Evolutionary conservation across 75 land plant genomes (phyloP).

Genomic region (Pinus tabuliformis): DNA sequence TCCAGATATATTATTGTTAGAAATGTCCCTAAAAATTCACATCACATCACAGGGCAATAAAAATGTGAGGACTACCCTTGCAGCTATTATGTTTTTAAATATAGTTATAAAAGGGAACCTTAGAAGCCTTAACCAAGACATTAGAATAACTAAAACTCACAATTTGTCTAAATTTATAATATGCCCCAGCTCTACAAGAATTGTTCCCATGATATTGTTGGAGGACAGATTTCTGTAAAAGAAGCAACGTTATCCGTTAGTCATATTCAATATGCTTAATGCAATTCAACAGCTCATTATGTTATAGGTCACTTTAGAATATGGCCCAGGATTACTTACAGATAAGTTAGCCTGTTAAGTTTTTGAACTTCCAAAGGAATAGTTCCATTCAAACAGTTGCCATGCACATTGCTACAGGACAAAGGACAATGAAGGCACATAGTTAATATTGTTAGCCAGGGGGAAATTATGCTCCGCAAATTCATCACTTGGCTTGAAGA

Average conservation of each 20-base stretch:
- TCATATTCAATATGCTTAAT: neutral
- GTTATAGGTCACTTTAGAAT: too few species aligned
- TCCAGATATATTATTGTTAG: constrained; percentile 72
- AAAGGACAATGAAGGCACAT: neutral
- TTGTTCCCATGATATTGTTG: constrained; percentile 60
- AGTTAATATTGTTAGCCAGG: neutral
- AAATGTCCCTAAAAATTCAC: constrained; percentile 62
- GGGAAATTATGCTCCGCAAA: neutral
- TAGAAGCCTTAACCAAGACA: neutral
- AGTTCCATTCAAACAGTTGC: constrained; percentile 73
- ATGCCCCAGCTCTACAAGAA: constrained; percentile 82
- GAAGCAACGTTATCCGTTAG: neutral
- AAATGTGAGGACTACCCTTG: neutral
- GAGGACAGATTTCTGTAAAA: constrained; percentile 75
- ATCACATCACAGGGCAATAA: neutral
- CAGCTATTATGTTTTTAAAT: neutral
- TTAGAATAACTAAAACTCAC: constrained; percentile 30
- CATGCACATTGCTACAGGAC: constrained; percentile 58
- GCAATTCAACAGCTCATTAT: neutral
- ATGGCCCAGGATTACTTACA: constrained; percentile 50
- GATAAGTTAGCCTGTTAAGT: constrained; percentile 81
- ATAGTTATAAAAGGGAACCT: neutral
- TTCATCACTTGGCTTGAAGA: neutral
- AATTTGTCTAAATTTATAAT: constrained; percentile 85
- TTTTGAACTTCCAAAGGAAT: constrained; percentile 71